Evolutionary conservation across 2,329 filamentous ascomycete genomes (phyloP).

Genomic region (Fusarium equiseti): DNA sequence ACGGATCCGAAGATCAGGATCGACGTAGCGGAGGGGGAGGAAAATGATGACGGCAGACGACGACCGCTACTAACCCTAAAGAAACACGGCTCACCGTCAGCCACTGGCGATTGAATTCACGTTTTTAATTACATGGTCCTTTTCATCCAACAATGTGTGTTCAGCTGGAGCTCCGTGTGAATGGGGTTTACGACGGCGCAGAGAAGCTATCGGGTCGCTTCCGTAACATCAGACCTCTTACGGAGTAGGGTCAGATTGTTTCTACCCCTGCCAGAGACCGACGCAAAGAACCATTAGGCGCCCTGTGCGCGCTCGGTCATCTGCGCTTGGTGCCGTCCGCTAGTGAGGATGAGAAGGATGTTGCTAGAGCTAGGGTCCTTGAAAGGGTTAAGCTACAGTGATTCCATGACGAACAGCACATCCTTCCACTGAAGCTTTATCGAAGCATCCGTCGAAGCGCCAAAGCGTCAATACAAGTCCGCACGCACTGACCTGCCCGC

Average conservation of each 20-base stretch:
- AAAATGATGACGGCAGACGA: slow-evolving; percentile 42
- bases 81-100: slow-evolving; percentile 37
- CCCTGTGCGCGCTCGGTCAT: slow-evolving; percentile 50
- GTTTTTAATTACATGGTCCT: slow-evolving; percentile 14
- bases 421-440: slow-evolving; percentile 41
- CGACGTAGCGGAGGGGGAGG: slow-evolving; percentile 38
- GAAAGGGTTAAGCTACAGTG: slow-evolving; percentile 26
- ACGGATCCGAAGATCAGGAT: slow-evolving; percentile 48
- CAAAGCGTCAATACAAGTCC: slow-evolving; percentile 27
- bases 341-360: slow-evolving; percentile 34
- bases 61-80: slow-evolving; percentile 28
- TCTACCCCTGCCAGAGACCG: slow-evolving; percentile 17
- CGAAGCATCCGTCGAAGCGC: slow-evolving; percentile 43
- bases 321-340: slow-evolving; percentile 47
- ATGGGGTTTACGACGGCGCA: slow-evolving; percentile 17
- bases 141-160: slow-evolving; percentile 1
- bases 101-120: slow-evolving; percentile 10
- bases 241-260: slow-evolving; percentile 17
- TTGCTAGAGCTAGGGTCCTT: slow-evolving; percentile 39
- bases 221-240: slow-evolving; percentile 22
- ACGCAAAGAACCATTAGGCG: slow-evolving; percentile 35
- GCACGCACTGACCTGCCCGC: slow-evolving; percentile 38
- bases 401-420: slow-evolving; percentile 37
- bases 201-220: slow-evolving; percentile 39
- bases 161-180: slow-evolving; percentile 9